Percentiles rank a stretch among this genome's conserved stretches.
Conservation (phyloP, 257 asterid species). For the Solanum rostratum region DNA sequence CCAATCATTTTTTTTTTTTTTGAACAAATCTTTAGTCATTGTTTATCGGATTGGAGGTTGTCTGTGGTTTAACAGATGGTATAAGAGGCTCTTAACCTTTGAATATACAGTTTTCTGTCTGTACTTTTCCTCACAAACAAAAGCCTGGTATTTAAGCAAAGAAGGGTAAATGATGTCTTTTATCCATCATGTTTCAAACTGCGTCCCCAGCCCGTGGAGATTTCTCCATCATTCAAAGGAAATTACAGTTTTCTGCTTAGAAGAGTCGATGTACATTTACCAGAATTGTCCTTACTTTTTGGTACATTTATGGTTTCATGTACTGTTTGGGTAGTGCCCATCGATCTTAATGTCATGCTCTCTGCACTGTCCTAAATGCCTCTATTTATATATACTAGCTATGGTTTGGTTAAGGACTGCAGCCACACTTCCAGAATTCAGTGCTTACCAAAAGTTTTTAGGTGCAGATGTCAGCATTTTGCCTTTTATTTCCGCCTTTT, state of each 20-base stretch:
- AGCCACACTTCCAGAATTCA: not conserved
- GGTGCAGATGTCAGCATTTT: not conserved
- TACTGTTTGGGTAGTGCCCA: not conserved
- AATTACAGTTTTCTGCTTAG: not conserved
- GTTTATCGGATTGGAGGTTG: not conserved
- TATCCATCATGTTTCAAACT: not conserved
- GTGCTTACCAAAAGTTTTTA: not conserved
- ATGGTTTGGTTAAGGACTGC: not conserved
- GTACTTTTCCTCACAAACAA: not conserved
- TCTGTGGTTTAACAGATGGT: not conserved
- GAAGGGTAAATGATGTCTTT: not conserved
- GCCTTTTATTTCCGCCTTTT: not conserved
- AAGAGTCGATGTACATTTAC: not conserved
- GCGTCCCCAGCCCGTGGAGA: not conserved
- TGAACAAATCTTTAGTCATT: not conserved
- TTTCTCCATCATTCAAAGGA: not conserved
- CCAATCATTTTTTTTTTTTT: not conserved
- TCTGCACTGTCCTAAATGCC: not conserved
- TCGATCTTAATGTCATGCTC: not conserved
- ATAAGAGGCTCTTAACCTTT: not conserved
- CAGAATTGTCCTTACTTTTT: not conserved
- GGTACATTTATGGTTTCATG: not conserved
- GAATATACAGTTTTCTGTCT: not conserved
- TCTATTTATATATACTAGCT: not conserved
- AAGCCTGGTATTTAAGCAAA: not conserved